Evolutionary conservation across 768 basidiomycete species (phyloP).

Genomic region (Suillus lakei): DNA sequence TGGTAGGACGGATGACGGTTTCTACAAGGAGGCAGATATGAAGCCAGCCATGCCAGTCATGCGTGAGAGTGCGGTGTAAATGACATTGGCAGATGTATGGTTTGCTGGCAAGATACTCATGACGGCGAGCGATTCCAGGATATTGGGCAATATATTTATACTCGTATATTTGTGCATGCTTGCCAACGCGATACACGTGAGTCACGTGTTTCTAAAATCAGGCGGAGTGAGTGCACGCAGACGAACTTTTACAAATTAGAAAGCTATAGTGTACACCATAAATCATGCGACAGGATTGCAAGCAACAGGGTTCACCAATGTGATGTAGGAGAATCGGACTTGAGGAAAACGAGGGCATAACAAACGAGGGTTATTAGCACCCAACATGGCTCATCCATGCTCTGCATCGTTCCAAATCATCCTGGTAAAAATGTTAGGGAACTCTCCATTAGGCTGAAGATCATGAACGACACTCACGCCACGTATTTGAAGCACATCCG

Average conservation of each 20-base stretch:
- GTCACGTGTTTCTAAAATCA: neutral
- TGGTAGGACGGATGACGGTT: neutral
- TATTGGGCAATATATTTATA: neutral
- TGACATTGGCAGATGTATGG: neutral
- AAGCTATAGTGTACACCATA: slow-evolving; percentile 8
- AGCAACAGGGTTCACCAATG: neutral
- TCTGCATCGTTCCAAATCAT: slow-evolving; percentile 30
- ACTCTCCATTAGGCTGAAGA: neutral
- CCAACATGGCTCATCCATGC: slow-evolving; percentile 25
- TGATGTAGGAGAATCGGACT: neutral
- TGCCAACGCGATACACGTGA: neutral
- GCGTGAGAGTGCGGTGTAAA: neutral
- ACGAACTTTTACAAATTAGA: no score
- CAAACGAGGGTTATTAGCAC: slow-evolving; percentile 6
- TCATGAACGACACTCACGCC: slow-evolving; percentile 15
- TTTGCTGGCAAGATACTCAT: neutral
- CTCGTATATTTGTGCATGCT: neutral
- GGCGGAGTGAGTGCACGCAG: no score
- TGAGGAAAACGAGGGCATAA: neutral
- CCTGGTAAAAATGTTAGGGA: slow-evolving; percentile 10
- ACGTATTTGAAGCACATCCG: slow-evolving; percentile 28
- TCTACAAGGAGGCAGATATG: neutral
- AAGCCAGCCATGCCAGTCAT: neutral
- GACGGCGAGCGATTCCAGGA: no score
- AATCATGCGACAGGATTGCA: neutral